Conservation (phyloP, 345 rosid genomes). For the Acer yangbiense region DNA sequence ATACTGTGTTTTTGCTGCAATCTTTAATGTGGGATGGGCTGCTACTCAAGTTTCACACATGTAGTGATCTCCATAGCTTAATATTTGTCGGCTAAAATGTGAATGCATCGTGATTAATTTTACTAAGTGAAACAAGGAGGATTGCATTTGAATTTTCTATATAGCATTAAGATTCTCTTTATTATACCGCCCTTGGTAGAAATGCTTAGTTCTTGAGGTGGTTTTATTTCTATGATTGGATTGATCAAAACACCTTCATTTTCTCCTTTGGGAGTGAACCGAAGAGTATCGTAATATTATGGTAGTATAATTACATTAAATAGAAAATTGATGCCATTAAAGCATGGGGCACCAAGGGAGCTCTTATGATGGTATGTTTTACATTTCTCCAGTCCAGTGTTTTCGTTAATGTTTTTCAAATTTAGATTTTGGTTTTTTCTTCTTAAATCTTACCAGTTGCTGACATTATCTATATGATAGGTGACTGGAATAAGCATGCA, state of each 20-base stretch:
- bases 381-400: not conserved
- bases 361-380: slow-evolving; percentile 53
- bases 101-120: slow-evolving; percentile 8
- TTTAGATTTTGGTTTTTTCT: too few relatives aligned
- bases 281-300: too few relatives aligned
- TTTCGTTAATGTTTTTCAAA: not conserved
- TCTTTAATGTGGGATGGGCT: slow-evolving; percentile 97
- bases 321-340: not conserved
- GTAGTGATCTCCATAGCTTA: slow-evolving; percentile 43
- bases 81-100: not conserved
- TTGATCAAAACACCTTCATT: not conserved
- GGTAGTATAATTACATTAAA: not conserved
- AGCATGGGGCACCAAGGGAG: too few relatives aligned
- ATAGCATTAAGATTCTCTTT: slow-evolving; percentile 1
- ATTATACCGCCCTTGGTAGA: not conserved
- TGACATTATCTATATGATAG: slow-evolving; percentile 30
- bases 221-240: not conserved
- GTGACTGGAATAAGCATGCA: slow-evolving; percentile 96
- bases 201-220: not conserved
- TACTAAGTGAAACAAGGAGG: not conserved
- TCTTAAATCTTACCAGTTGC: too few relatives aligned
- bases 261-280: not conserved
- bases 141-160: not conserved
- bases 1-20: slow-evolving; percentile 83
- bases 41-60: slow-evolving; percentile 98